Conservation (phyloP, 164 flowering plant species). For the Pachysandra terminalis region DNA sequence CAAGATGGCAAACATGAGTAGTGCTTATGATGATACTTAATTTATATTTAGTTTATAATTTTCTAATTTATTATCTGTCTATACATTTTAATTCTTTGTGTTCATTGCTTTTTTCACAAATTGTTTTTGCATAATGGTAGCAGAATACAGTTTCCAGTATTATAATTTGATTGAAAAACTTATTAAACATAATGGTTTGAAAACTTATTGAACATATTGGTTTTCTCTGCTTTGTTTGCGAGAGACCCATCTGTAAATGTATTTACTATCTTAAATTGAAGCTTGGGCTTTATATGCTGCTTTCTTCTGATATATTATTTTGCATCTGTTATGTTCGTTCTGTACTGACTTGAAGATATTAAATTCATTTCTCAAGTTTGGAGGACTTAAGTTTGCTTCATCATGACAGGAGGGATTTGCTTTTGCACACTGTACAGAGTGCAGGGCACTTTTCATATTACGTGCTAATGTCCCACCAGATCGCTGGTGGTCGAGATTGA, state of each 20-base stretch:
- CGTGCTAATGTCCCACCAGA: slow-evolving; percentile 94
- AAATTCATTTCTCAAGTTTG: slow-evolving; percentile 3
- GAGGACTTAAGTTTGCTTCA: background rate
- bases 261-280: background rate
- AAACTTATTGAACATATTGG: background rate
- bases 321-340: background rate
- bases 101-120: background rate
- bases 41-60: no score
- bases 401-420: slow-evolving; percentile 94
- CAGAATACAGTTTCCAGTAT: background rate
- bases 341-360: background rate
- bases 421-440: slow-evolving; percentile 98
- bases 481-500: slow-evolving; percentile 97
- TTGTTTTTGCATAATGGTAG: background rate
- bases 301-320: background rate
- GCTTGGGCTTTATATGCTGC: background rate
- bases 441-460: slow-evolving; percentile 77
- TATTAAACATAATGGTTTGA: background rate
- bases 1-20: background rate
- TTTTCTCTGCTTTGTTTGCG: background rate
- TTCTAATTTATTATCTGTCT: no score
- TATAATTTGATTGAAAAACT: background rate
- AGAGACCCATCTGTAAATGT: background rate
- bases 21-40: background rate
- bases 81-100: background rate